Conservation (phyloP, 108 stramenopile genomes). For the Cyclostephanos invisitatus region DNA sequence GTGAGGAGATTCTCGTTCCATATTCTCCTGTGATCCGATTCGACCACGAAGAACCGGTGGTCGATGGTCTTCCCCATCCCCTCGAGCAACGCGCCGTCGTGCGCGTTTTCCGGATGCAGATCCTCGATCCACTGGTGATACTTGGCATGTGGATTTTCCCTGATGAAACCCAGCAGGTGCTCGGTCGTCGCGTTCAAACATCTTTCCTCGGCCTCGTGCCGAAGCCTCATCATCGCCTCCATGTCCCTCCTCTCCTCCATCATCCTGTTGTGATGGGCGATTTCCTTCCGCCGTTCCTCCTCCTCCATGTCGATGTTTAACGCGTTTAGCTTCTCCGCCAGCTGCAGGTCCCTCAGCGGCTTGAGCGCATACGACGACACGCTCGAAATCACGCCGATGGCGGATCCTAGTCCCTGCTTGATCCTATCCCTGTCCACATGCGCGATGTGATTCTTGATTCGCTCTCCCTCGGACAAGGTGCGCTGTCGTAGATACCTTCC, state of each 20-base stretch:
- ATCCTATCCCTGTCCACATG: constrained; percentile 28
- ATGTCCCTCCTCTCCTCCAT: constrained; percentile 59
- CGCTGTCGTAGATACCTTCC: background rate
- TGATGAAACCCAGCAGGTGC: constrained; percentile 25
- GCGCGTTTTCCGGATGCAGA: constrained; percentile 75
- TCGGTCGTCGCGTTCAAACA: constrained; percentile 51
- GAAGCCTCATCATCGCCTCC: constrained; percentile 51
- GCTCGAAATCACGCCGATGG: constrained; percentile 29
- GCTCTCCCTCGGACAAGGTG: constrained; percentile 25
- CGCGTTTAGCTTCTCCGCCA: constrained; percentile 60
- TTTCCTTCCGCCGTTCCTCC: constrained; percentile 51
- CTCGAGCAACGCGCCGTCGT: constrained; percentile 43
- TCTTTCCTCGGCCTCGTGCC: constrained; percentile 58
- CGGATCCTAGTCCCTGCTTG: constrained; percentile 29
- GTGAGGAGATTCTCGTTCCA: constrained; percentile 63
- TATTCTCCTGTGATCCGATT: constrained; percentile 68
- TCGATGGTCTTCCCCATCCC: constrained; percentile 58
- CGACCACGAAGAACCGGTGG: constrained; percentile 76
- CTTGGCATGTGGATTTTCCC: constrained; percentile 52
- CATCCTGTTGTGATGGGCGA: constrained; percentile 44
- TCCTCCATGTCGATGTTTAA: constrained; percentile 67
- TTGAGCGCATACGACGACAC: constrained; percentile 36
- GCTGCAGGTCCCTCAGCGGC: constrained; percentile 48
- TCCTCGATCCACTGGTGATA: constrained; percentile 80
- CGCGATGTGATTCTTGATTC: constrained; percentile 25